Percentiles rank a stretch among this genome's conserved stretches.
Conservation (phyloP, 805 yeast species). For the Pichia gijzeniarum region DNA sequence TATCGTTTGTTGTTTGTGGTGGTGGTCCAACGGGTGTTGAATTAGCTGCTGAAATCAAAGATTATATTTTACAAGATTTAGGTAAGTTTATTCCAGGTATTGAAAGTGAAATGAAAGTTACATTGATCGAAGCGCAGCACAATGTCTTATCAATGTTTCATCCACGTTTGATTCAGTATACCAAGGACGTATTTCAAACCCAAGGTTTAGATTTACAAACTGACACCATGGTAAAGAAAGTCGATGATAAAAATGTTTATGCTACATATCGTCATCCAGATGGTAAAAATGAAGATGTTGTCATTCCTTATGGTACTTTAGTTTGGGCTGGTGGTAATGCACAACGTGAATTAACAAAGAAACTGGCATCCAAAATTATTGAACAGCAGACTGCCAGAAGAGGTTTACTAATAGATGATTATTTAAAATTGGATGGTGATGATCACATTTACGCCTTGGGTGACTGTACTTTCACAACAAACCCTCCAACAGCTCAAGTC, state of each 20-base stretch:
- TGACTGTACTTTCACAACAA: slow-evolving; percentile 88
- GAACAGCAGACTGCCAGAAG: slow-evolving; percentile 82
- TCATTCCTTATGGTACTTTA: slow-evolving; percentile 82
- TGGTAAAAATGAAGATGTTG: slow-evolving; percentile 51
- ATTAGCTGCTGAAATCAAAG: slow-evolving; percentile 94
- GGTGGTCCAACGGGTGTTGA: slow-evolving; percentile 99
- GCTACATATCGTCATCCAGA: slow-evolving; percentile 63
- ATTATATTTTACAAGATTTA: slow-evolving; percentile 88
- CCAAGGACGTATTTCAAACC: slow-evolving; percentile 65
- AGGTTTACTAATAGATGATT: slow-evolving; percentile 82
- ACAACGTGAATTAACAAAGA: slow-evolving; percentile 67
- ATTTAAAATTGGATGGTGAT: slow-evolving; percentile 75
- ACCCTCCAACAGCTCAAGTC: slow-evolving; percentile 96
- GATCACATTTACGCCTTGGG: slow-evolving; percentile 82
- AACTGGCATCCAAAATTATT: slow-evolving; percentile 61
- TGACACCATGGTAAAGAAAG: slow-evolving; percentile 84
- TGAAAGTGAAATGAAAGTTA: slow-evolving; percentile 73
- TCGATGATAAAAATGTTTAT: slow-evolving; percentile 60
- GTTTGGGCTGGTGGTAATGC: slow-evolving; percentile 99
- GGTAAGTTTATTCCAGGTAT: slow-evolving; percentile 84
- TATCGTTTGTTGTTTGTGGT: slow-evolving; percentile 89
- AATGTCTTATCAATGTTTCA: slow-evolving; percentile 75
- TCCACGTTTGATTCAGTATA: slow-evolving; percentile 64
- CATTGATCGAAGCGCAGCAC: slow-evolving; percentile 87
- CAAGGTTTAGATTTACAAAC: slow-evolving; percentile 68